Conservation (phyloP, 805 yeast genomes). For the Saturnispora halmiae region DNA sequence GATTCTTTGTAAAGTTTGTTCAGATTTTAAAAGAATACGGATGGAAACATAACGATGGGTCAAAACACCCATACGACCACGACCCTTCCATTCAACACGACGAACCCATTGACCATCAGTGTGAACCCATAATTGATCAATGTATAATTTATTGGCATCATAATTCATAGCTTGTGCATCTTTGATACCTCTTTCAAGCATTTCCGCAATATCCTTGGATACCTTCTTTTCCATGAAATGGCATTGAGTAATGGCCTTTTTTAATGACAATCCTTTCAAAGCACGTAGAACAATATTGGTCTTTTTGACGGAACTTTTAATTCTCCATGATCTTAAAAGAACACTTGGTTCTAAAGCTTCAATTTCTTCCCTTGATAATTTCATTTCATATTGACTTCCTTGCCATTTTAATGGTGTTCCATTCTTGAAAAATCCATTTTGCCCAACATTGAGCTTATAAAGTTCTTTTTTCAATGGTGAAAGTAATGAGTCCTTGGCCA, state of each 20-base stretch:
- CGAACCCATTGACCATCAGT: slow-evolving; percentile 70
- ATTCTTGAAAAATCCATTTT: slow-evolving; percentile 64
- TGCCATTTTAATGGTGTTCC: slow-evolving; percentile 38
- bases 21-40: slow-evolving; percentile 63
- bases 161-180: slow-evolving; percentile 57
- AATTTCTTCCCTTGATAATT: slow-evolving; percentile 55
- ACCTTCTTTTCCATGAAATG: slow-evolving; percentile 79
- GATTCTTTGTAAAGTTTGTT: slow-evolving; percentile 52
- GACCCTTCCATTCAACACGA: slow-evolving; percentile 74
- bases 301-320: slow-evolving; percentile 84
- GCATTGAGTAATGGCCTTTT: slow-evolving; percentile 81
- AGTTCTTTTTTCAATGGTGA: slow-evolving; percentile 64
- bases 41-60: slow-evolving; percentile 74
- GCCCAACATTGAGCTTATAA: slow-evolving; percentile 49
- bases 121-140: slow-evolving; percentile 84
- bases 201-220: slow-evolving; percentile 67
- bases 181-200: slow-evolving; percentile 61
- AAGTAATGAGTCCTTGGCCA: slow-evolving; percentile 47
- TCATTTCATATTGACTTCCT: slow-evolving; percentile 38
- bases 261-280: slow-evolving; percentile 59
- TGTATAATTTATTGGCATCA: slow-evolving; percentile 52
- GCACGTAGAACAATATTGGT: slow-evolving; percentile 73
- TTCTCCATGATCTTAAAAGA: slow-evolving; percentile 69
- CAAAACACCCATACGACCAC: slow-evolving; percentile 81
- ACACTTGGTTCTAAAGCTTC: slow-evolving; percentile 81